Conservation (phyloP, 2,329 filamentous ascomycete genomes). For the Purpureocillium lavendulum region DNA sequence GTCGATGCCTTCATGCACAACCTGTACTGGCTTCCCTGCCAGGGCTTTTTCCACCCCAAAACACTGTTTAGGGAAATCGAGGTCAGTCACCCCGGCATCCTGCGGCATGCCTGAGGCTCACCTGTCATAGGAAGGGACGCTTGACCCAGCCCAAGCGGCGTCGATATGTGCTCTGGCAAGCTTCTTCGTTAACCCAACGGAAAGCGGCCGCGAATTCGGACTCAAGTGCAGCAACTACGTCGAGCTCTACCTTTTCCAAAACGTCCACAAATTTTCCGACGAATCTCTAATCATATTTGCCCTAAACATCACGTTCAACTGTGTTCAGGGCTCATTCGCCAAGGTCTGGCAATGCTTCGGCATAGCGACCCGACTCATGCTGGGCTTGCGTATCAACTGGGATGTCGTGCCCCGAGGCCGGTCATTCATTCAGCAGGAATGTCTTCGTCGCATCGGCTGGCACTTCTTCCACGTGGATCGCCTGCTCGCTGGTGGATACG, state of each 20-base stretch:
- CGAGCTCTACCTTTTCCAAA: conserved; percentile 29
- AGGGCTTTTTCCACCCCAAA: conserved; percentile 28
- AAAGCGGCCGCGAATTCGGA: conserved; percentile 24
- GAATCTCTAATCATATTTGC: conserved; percentile 24
- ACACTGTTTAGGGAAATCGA: conserved; percentile 26
- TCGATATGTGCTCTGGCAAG: conserved; percentile 29
- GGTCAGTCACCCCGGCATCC: conserved; percentile 8
- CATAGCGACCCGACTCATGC: conserved; percentile 25
- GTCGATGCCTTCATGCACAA: conserved; percentile 29
- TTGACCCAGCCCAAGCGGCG: conserved; percentile 25
- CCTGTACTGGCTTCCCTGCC: conserved; percentile 28
- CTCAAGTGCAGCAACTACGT: conserved; percentile 28
- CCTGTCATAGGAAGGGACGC: conserved; percentile 18
- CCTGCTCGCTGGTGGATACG: conserved; percentile 28
- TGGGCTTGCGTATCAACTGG: conserved; percentile 31
- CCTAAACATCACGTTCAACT: conserved; percentile 26
- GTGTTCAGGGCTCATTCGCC: conserved; percentile 25
- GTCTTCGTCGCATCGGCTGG: conserved; percentile 27
- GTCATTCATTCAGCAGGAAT: conserved; percentile 26
- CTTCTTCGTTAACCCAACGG: conserved; percentile 24
- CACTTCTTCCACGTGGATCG: conserved; percentile 29
- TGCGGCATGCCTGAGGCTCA: neutral
- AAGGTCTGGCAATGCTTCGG: conserved; percentile 32
- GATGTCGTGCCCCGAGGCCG: conserved; percentile 19
- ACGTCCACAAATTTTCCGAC: conserved; percentile 28